Conservation (phyloP, 2,329 filamentous ascomycete species). For the Diaporthe caulivora region DNA sequence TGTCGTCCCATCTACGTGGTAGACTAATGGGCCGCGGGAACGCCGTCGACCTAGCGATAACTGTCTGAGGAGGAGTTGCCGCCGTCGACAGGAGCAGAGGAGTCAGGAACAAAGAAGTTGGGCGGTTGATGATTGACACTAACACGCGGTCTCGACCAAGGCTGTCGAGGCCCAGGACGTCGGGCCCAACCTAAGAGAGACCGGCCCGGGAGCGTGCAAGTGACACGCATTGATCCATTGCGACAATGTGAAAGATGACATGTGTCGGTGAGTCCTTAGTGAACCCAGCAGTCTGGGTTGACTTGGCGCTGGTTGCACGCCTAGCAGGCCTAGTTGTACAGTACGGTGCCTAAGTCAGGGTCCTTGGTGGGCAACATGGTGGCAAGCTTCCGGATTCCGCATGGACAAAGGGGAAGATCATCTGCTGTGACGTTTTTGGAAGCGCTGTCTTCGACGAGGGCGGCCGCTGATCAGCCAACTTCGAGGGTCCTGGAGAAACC, state of each 20-base stretch:
- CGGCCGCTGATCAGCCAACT: neutral
- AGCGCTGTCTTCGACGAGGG: neutral
- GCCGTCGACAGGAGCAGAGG: neutral
- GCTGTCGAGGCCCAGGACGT: slow-evolving; percentile 6
- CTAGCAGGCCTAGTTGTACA: neutral
- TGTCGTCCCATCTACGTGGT: slow-evolving; percentile 15
- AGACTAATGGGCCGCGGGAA: neutral
- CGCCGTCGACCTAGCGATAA: neutral
- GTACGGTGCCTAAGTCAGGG: neutral
- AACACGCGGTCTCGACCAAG: neutral
- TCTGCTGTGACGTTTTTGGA: neutral
- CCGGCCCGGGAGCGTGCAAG: neutral
- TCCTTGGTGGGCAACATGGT: neutral
- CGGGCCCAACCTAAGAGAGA: neutral
- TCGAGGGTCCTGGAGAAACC: slow-evolving; percentile 6
- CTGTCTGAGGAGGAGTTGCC: neutral
- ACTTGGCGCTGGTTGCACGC: neutral
- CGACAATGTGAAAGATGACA: slow-evolving; percentile 1
- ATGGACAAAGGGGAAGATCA: neutral
- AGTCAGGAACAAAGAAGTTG: slow-evolving; percentile 8
- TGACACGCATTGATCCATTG: slow-evolving; percentile 16
- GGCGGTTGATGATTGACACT: slow-evolving; percentile 13
- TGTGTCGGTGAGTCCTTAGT: neutral
- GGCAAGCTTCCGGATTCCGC: neutral
- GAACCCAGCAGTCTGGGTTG: slow-evolving; percentile 11